Percentiles rank a stretch among this genome's conserved stretches.
These are phyloP conservation scores for Citrus trifoliata DNA, from an alignment of 345 rosid species.

Conservation along the genomic window DNA sequence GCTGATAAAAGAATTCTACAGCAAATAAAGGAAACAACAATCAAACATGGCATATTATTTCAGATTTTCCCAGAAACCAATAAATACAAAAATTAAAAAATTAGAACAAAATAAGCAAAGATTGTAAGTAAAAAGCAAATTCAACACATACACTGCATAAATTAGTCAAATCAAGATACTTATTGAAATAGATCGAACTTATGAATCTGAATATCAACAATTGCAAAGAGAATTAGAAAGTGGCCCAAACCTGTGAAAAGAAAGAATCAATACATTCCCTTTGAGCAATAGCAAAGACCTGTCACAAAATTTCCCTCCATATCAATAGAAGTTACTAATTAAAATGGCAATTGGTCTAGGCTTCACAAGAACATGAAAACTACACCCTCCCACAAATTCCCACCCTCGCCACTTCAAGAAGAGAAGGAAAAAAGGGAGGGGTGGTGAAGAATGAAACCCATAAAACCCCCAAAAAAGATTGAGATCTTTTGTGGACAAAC, in stretches of 20 bases:
- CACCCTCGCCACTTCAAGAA: not conserved
- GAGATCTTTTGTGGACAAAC: not conserved
- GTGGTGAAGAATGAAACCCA: too few relatives aligned
- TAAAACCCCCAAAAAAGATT: not conserved
- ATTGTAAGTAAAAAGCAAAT: not conserved
- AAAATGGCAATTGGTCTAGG: not conserved
- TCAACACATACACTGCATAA: not conserved
- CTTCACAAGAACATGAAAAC: slow-evolving; percentile 7
- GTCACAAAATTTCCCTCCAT: slow-evolving; percentile 21
- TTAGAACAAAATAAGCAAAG: not conserved
- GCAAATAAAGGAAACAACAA: slow-evolving; percentile 15
- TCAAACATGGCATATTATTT: slow-evolving; percentile 6
- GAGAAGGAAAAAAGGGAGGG: too few relatives aligned
- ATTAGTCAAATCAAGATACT: not conserved
- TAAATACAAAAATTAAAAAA: slow-evolving; percentile 4
- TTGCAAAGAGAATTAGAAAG: not conserved
- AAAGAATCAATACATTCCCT: slow-evolving; percentile 88
- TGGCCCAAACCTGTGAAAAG: slow-evolving; percentile 77
- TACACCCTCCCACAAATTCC: not conserved
- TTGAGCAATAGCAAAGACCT: slow-evolving; percentile 91
- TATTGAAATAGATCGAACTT: not conserved
- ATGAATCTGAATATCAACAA: slow-evolving; percentile 3
- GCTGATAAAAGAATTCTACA: slow-evolving; percentile 79
- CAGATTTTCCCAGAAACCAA: slow-evolving; percentile 8
- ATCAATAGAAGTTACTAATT: not conserved